Conservation (phyloP, 257 asterid species). For the Nicotiana tabacum region DNA sequence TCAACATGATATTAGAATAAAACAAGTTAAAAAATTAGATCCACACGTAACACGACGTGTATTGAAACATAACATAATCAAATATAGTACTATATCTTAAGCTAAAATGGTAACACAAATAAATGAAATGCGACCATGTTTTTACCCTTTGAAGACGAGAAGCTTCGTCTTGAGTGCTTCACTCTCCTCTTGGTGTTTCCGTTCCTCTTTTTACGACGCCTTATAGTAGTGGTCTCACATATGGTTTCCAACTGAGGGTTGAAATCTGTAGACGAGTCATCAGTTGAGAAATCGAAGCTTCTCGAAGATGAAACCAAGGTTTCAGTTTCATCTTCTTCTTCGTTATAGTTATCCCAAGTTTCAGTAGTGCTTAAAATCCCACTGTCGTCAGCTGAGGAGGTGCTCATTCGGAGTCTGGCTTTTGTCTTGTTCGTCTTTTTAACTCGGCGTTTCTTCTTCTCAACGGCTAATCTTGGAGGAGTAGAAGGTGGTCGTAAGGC, state of each 20-base stretch:
- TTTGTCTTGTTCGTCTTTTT: slow-evolving; percentile 29
- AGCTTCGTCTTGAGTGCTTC: not conserved
- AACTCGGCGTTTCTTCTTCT: slow-evolving; percentile 19
- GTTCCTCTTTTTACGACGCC: slow-evolving; percentile 12
- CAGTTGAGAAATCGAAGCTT: slow-evolving; percentile 21
- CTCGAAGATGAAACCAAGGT: slow-evolving; percentile 32
- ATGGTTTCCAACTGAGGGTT: slow-evolving; percentile 25
- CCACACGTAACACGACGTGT: too few relatives aligned
- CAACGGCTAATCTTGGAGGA: slow-evolving; percentile 5
- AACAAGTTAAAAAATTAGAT: too few relatives aligned
- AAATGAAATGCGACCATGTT: not conserved
- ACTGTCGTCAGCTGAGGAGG: slow-evolving; percentile 56
- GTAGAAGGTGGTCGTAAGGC: slow-evolving; percentile 15
- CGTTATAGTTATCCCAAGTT: not conserved
- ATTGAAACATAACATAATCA: too few relatives aligned
- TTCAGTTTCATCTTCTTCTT: slow-evolving; percentile 26
- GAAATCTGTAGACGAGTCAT: slow-evolving; percentile 30
- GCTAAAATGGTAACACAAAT: not conserved
- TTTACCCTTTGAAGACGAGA: slow-evolving; percentile 7
- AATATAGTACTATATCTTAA: too few relatives aligned
- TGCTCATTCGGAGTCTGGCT: slow-evolving; percentile 35
- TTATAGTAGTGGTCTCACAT: slow-evolving; percentile 12
- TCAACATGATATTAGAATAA: too few relatives aligned
- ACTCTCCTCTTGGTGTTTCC: slow-evolving; percentile 17
- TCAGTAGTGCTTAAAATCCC: slow-evolving; percentile 46